Base-by-base conservation (phyloP, 805 yeast genomes). In the Starmerella stellata region DNA sequence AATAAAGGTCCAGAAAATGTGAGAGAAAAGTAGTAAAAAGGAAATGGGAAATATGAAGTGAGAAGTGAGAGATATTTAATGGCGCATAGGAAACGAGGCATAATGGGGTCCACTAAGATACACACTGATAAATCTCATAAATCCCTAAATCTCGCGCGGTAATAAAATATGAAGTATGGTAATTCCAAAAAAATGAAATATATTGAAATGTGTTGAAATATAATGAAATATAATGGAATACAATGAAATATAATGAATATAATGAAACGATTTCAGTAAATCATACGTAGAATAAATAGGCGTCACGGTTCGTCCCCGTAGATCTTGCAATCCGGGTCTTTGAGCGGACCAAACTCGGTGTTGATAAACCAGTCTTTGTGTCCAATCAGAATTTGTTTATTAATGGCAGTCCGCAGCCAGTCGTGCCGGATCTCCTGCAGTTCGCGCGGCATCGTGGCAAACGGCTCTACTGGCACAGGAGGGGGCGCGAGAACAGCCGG, bases 361-460 rank as follows among this genome's bases (percentile, higher is more conserved):
- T 53, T 53, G 21, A 44, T 48, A 45, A 56, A 56, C 38, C 51
- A 40, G 30, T 47, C 44, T 35, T 51, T 57, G 23, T 56, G 59
- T 9, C 61, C 62, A 37, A 58, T 52, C n/a, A 52, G 44, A 2
- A 49, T 47, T 41, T 56, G 58, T 35, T 55, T 53, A 35, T 50
- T 47, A 38, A 58, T 49, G 20, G 56, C 41, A 9, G 45, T 37
- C 19, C 44, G 38, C 19, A 59, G 52, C 63, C 63, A 59, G 43
- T 59, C 60, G 3, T 16, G 35, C 14, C 35, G 28, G n/a, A 23
- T 23, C 9, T 32, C 35, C 15, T 21, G 35, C 23, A 20, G 17
- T 15, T 32, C 35, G 9, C 11, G 15, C 15, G 35, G 25, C 21
- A 24, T 15, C 5, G 18, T 15, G 4, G 37, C 35, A 4, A 21